phyloP scores from a whole-genome alignment of 192 early-diverging fungal genomes.

The Gryganskiella cystojenkinii region DNA sequence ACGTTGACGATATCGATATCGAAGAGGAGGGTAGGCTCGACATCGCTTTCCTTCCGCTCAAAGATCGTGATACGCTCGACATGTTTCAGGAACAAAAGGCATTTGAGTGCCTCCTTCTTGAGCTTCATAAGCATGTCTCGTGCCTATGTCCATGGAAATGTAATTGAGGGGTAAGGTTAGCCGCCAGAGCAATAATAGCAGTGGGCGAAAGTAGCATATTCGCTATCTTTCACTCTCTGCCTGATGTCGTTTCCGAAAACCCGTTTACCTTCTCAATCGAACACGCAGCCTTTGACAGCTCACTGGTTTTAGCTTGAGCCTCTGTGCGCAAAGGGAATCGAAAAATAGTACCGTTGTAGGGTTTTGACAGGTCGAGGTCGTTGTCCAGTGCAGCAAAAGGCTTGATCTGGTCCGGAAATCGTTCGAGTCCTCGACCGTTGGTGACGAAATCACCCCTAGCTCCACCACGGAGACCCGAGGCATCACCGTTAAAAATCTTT shows the following conservation, averaged over 20 bases:
- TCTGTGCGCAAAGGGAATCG: conserved; percentile 41
- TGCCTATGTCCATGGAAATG: neutral
- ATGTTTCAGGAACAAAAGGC: conserved; percentile 33
- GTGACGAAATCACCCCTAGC: conserved; percentile 4
- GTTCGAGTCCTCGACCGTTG: neutral
- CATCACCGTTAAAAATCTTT: conserved; percentile 9
- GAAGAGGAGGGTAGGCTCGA: conserved; percentile 6
- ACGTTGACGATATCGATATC: conserved; percentile 22
- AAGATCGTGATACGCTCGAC: conserved; percentile 29
- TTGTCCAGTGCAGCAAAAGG: conserved; percentile 11
- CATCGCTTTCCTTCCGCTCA: conserved; percentile 10
- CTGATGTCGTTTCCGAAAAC: neutral
- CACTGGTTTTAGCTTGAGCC: conserved; percentile 13
- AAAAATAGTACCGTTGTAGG: conserved; percentile 41
- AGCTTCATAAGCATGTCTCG: conserved; percentile 20
- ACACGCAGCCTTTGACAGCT: conserved; percentile 14
- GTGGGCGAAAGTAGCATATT: neutral
- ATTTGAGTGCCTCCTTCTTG: conserved; percentile 23
- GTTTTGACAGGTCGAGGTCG: conserved; percentile 21
- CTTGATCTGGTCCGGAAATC: conserved; percentile 21
- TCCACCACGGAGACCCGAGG: conserved; percentile 4
- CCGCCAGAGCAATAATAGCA: neutral
- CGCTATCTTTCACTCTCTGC: neutral
- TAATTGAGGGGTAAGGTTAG: neutral
- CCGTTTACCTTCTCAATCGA: neutral